These are phyloP conservation scores for Beauveria medogensis DNA, from an alignment of 2,329 filamentous ascomycete genomes.

Conservation along the genomic window DNA sequence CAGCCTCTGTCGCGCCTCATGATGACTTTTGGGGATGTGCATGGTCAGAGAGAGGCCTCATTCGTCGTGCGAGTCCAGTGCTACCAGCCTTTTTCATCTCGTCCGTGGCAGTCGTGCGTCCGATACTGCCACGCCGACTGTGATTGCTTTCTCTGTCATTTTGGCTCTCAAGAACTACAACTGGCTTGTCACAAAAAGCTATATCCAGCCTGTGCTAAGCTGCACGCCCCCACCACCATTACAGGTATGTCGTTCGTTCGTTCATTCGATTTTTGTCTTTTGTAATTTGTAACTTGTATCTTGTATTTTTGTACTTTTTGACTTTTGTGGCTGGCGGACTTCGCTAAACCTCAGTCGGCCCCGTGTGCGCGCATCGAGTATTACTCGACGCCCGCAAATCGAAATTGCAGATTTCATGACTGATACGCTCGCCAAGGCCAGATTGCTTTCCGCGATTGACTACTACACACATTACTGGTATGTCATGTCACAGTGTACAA, in stretches of 20 bases:
- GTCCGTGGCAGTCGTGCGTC: not conserved
- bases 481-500: not conserved
- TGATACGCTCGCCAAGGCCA: not conserved
- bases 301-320: not conserved
- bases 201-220: not conserved
- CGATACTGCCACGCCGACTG: not conserved
- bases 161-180: not conserved
- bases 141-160: not conserved
- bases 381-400: not conserved
- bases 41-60: not conserved
- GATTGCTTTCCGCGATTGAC: not conserved
- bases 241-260: not conserved
- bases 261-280: not conserved
- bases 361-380: not conserved
- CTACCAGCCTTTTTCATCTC: not conserved
- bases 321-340: slow-evolving; percentile 5
- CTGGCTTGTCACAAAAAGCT: not conserved
- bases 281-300: too few relatives aligned
- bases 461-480: not conserved
- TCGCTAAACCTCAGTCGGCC: not conserved
- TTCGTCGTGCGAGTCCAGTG: not conserved
- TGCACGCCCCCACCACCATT: not conserved
- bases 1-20: not conserved
- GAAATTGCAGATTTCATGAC: not conserved
- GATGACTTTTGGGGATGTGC: not conserved